phyloP scores from a whole-genome alignment of 129 eudicot genomes.

The Chrysanthemum seticuspe region DNA sequence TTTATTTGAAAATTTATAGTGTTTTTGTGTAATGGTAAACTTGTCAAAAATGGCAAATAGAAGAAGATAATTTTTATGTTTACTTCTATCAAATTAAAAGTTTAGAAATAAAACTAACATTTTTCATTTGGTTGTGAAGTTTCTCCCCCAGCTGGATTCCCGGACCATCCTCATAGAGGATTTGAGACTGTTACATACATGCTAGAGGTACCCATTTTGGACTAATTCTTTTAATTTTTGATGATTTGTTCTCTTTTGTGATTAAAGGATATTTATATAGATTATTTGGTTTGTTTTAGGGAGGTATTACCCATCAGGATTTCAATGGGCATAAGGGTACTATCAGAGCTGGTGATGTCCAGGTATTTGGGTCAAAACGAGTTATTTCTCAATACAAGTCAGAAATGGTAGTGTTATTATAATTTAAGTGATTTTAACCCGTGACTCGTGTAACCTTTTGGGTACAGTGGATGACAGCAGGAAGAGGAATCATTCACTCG shows the following conservation, averaged over 20 bases:
- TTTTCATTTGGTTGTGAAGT: background rate
- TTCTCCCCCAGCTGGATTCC: slow-evolving; percentile 10
- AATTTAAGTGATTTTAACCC: background rate
- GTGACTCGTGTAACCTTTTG: slow-evolving; percentile 8
- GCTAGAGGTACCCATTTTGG: slow-evolving; percentile 9
- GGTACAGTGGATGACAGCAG: slow-evolving; percentile 98
- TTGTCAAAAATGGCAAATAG: too few species aligned
- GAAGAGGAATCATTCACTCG: slow-evolving; percentile 89
- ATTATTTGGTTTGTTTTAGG: slow-evolving; percentile 37
- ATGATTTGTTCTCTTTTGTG: background rate
- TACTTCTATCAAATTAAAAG: too few species aligned
- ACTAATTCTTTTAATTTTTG: background rate
- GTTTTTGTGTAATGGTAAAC: too few species aligned
- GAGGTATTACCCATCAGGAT: slow-evolving; percentile 89
- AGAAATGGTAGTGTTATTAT: background rate
- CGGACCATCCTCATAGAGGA: slow-evolving; percentile 16
- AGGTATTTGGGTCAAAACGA: slow-evolving; percentile 41
- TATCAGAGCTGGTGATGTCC: slow-evolving; percentile 81
- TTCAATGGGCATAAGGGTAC: slow-evolving; percentile 91
- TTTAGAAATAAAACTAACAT: too few species aligned
- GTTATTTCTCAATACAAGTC: background rate
- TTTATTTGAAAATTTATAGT: too few species aligned
- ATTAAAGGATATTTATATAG: background rate
- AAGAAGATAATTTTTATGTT: too few species aligned
- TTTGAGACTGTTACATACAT: slow-evolving; percentile 13